phyloP scores from a whole-genome alignment of 257 asterid species.

The Nicotiana noctiflora region DNA sequence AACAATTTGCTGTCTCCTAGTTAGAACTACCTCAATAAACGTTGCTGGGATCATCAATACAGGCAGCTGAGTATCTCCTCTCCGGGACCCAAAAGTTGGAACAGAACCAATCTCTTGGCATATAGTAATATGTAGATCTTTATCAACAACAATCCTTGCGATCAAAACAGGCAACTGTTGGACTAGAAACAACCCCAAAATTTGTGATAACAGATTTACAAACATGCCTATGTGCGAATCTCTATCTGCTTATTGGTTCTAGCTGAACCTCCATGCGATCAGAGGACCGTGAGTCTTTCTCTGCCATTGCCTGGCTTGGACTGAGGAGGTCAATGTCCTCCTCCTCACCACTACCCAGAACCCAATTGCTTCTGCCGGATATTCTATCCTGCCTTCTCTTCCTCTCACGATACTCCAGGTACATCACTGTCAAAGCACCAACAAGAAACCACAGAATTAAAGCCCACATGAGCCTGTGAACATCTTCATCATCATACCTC shows the following conservation, averaged over 20 bases:
- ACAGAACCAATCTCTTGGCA: background rate
- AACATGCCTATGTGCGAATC: slow-evolving; percentile 7
- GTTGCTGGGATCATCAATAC: background rate
- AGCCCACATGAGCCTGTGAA: slow-evolving; percentile 76
- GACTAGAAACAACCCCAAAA: slow-evolving; percentile 6
- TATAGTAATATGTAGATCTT: background rate
- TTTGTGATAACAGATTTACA: slow-evolving; percentile 1
- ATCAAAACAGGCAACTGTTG: slow-evolving; percentile 1
- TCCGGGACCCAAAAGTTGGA: slow-evolving; percentile 8
- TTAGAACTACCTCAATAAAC: slow-evolving; percentile 4
- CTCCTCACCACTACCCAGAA: slow-evolving; percentile 63
- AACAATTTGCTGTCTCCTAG: background rate
- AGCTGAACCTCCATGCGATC: slow-evolving; percentile 89
- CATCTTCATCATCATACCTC: slow-evolving; percentile 69
- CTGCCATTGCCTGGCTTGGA: slow-evolving; percentile 28
- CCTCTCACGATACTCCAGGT: slow-evolving; percentile 67
- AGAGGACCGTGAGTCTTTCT: slow-evolving; percentile 43
- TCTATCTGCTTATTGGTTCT: slow-evolving; percentile 70
- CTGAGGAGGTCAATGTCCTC: slow-evolving; percentile 69
- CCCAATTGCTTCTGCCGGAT: slow-evolving; percentile 72
- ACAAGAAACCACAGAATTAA: slow-evolving; percentile 71
- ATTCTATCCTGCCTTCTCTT: slow-evolving; percentile 39
- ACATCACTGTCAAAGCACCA: slow-evolving; percentile 47
- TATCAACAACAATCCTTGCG: background rate
- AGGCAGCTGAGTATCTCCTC: slow-evolving; percentile 4